Percentiles rank a stretch among this genome's conserved stretches.
Evolutionary conservation across 495 filamentous ascomycete species (phyloP).

Genomic region (Penicillium salamii): DNA sequence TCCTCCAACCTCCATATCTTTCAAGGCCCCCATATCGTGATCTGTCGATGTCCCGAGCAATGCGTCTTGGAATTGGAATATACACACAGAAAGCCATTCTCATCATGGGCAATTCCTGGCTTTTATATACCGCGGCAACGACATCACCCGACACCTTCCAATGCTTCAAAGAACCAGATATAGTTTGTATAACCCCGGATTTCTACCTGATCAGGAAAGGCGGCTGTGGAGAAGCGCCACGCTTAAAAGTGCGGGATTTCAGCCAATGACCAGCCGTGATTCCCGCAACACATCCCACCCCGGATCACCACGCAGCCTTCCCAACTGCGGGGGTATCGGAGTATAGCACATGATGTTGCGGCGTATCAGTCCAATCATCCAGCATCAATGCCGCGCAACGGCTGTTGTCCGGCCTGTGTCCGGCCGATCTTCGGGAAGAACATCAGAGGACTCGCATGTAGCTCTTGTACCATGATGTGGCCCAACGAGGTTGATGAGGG

Average conservation of each 20-base stretch:
- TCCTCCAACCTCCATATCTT: background rate
- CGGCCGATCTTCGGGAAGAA: too few species aligned
- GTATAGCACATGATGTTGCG: background rate
- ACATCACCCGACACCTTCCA: background rate
- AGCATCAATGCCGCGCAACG: background rate
- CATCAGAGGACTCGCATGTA: too few species aligned
- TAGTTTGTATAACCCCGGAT: constrained; percentile 13
- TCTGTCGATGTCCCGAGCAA: too few species aligned
- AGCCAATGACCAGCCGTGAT: constrained; percentile 2
- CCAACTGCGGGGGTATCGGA: constrained; percentile 1
- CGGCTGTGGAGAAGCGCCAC: constrained; percentile 4
- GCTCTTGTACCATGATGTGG: background rate
- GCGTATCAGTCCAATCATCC: background rate
- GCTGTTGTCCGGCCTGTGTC: too few species aligned
- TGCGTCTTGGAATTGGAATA: too few species aligned
- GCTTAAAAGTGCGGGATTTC: constrained; percentile 5
- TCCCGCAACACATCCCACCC: constrained; percentile 2
- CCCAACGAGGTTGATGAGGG: background rate
- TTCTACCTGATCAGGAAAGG: constrained; percentile 6
- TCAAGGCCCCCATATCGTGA: background rate
- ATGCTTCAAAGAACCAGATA: too few species aligned
- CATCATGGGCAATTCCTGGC: background rate
- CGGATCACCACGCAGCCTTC: background rate
- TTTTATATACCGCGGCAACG: constrained; percentile 1
- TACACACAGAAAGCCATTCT: background rate